Percentiles rank a stretch among this genome's conserved stretches.
These are phyloP conservation scores for Colletotrichum incanum DNA, from an alignment of 2,329 filamentous ascomycete species.

Conservation along the genomic window DNA sequence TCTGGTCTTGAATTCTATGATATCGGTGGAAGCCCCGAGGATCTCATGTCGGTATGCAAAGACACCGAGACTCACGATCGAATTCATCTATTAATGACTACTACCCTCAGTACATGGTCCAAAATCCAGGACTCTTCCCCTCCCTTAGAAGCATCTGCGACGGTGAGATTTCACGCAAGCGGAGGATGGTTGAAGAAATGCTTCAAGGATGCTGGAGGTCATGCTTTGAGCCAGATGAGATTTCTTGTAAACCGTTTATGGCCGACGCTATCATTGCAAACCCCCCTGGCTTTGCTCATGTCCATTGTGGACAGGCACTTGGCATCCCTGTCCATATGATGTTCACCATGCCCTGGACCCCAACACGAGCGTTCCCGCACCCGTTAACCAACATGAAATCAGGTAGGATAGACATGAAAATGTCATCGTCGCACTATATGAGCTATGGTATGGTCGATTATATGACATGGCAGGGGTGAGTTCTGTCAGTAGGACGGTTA, in stretches of 20 bases:
- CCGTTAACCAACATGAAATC: slow-evolving; percentile 79
- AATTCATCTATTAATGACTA: no score
- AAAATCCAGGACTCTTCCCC: no score
- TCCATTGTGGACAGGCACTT: slow-evolving; percentile 62
- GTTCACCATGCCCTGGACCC: slow-evolving; percentile 80
- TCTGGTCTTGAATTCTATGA: no score
- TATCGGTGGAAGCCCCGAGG: no score
- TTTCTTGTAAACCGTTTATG: slow-evolving; percentile 56
- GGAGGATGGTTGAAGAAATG: slow-evolving; percentile 45
- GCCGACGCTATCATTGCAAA: slow-evolving; percentile 67
- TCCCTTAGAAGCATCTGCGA: no score
- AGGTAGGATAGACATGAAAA: slow-evolving; percentile 55
- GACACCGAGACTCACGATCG: no score
- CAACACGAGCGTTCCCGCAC: slow-evolving; percentile 80
- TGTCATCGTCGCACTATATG: slow-evolving; percentile 78
- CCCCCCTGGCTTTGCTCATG: slow-evolving; percentile 63
- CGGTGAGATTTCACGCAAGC: slow-evolving; percentile 6
- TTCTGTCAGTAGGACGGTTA: no score
- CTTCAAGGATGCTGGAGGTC: slow-evolving; percentile 46
- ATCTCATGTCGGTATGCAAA: no score
- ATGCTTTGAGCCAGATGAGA: slow-evolving; percentile 43
- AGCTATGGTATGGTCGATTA: slow-evolving; percentile 81
- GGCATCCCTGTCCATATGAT: slow-evolving; percentile 63
- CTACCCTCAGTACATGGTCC: no score
- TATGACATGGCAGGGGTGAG: slow-evolving; percentile 81